Base-by-base conservation (phyloP, 2,329 filamentous ascomycete genomes). In the Beauveria sp. region DNA sequence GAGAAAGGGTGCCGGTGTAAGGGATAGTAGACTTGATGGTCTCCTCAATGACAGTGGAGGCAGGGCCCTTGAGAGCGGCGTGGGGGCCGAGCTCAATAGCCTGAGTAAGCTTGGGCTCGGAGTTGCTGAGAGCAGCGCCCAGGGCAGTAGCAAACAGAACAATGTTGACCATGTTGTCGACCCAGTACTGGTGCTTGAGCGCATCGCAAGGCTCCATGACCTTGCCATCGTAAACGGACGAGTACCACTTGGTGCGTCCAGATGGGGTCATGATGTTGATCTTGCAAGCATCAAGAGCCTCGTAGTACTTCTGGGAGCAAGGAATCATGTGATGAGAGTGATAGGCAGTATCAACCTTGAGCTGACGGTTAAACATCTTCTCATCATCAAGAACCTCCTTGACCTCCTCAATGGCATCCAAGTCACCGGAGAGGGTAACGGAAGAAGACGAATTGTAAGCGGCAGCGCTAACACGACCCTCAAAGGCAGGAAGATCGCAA, bases 81-180 rank as follows among this genome's bases (percentile, higher is more conserved):
- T 81, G 79, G 0, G 79, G 78, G 0, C 79, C 79, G 7, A 81
- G 66, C 65, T 82, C 79, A n/a, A 81, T 66, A 24, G 79, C 70
- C 24, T 54, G 66, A 20, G 51, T 66, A 59, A 43, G 64, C 58
- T 63, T 61, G 16, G 40, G 56, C 40, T 64, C 63, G 38, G 56
- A 57, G 24, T 46, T 64, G 18, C 16, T 56, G 9, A 63, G 63
- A 46, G 59, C 63, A 14, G 65, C 62, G 38, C 59, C 56, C 10
- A 74, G 45, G 26, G 70, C 70, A 26, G 68, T 61, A 18, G 65
- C 66, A 64, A 77, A 78, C 2, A 71, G 65, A 3, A 78, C 74
- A 9, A 73, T 61, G 2, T 66, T 65, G 0, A 68, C 60, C 66
- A 78, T 68, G 60, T 78, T 78, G 20, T 71, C 65, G 1, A 68